Evolutionary conservation across 768 basidiomycete genomes (phyloP).

Genomic region (Pilatotrama ljubarskyi): DNA sequence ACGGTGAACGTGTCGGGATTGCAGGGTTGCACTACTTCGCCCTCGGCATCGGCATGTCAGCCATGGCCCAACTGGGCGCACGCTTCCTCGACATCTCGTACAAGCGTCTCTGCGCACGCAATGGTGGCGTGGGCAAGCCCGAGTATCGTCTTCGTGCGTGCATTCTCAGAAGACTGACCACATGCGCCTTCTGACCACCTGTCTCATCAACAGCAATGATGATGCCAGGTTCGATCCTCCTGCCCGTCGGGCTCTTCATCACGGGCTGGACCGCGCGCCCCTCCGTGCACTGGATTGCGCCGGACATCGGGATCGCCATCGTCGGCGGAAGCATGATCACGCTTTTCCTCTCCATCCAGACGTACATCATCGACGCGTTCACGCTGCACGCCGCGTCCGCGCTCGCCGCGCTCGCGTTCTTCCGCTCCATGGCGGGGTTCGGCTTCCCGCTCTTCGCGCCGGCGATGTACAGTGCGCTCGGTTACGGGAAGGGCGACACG

Average conservation of each 20-base stretch:
- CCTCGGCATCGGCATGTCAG: conserved; percentile 61
- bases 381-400: conserved; percentile 68
- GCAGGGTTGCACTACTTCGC: conserved; percentile 69
- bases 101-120: conserved; percentile 47
- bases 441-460: conserved; percentile 77
- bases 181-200: conserved; percentile 32
- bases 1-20: conserved; percentile 54
- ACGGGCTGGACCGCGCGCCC: conserved; percentile 68
- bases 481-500: conserved; percentile 70
- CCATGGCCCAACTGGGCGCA: conserved; percentile 53
- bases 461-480: conserved; percentile 62
- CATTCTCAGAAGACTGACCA: too few species aligned
- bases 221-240: conserved; percentile 54
- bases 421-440: conserved; percentile 70
- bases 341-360: conserved; percentile 61
- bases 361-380: conserved; percentile 68
- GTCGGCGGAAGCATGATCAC: conserved; percentile 62
- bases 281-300: conserved; percentile 65
- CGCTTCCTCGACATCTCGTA: conserved; percentile 57
- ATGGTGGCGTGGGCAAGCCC: conserved; percentile 52
- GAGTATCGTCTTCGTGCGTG: too few species aligned
- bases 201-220: conserved; percentile 54
- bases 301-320: conserved; percentile 61
- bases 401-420: conserved; percentile 60
- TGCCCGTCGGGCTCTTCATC: conserved; percentile 69